Evolutionary conservation across 768 basidiomycete genomes (phyloP).

Genomic region (Dioszegia aurantiaca): DNA sequence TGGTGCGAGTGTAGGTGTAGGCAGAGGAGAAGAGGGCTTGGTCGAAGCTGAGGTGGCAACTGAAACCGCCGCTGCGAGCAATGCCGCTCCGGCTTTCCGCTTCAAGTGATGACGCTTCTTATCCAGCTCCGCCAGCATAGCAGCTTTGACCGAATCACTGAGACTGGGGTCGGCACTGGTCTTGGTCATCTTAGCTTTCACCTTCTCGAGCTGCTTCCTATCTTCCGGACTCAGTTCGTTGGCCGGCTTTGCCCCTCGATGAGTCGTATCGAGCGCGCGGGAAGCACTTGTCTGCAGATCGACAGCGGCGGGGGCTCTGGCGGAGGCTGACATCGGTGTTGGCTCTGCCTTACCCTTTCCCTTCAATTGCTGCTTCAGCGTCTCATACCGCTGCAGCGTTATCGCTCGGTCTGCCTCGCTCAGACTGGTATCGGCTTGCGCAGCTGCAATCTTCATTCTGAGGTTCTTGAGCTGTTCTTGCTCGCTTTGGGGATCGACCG

Average conservation of each 20-base stretch:
- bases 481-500: background rate
- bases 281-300: too few species aligned
- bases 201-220: conserved; percentile 6
- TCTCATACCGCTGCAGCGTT: conserved; percentile 4
- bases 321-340: too few species aligned
- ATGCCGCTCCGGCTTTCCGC: background rate
- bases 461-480: conserved; percentile 7
- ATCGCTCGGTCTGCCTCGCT: background rate
- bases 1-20: too few species aligned
- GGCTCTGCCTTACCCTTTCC: background rate
- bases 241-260: too few species aligned
- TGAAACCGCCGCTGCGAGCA: too few species aligned
- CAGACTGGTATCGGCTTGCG: background rate
- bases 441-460: conserved; percentile 2
- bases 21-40: too few species aligned
- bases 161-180: background rate
- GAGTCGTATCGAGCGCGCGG: too few species aligned
- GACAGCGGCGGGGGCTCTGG: too few species aligned
- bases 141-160: background rate
- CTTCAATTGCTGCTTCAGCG: conserved; percentile 2
- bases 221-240: background rate
- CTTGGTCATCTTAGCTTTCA: conserved; percentile 3
- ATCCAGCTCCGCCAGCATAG: background rate
- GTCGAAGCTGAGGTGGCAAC: too few species aligned
- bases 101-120: background rate